Evolutionary conservation across 2,329 filamentous ascomycete species (phyloP).

Genomic region (Chaetomium strumarium): DNA sequence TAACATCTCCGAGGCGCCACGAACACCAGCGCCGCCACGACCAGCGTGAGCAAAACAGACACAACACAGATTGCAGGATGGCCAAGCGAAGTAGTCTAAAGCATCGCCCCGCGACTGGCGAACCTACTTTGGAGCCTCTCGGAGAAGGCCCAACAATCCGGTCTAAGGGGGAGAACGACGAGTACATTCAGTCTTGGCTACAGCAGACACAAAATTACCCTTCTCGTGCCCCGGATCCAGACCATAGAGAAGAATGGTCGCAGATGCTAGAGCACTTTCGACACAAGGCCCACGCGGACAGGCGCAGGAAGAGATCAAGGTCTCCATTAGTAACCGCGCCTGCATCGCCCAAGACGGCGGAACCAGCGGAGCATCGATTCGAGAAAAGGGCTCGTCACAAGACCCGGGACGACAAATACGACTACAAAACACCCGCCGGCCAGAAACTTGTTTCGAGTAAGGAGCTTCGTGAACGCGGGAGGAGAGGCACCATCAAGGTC

Average conservation of each 20-base stretch:
- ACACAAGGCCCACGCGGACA: background rate
- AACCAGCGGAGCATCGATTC: slow-evolving; percentile 29
- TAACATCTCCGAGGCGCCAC: background rate
- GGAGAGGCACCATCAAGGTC: background rate
- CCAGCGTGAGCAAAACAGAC: background rate
- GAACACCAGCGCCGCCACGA: background rate
- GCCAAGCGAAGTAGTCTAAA: background rate
- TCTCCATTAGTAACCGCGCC: slow-evolving; percentile 8
- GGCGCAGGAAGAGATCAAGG: slow-evolving; percentile 16
- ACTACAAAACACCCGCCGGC: slow-evolving; percentile 4
- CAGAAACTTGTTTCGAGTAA: background rate
- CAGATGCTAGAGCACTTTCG: background rate
- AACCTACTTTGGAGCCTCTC: background rate
- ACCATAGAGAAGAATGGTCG: background rate
- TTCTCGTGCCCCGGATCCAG: background rate
- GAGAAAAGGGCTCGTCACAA: slow-evolving; percentile 49
- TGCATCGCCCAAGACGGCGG: slow-evolving; percentile 19
- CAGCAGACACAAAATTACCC: slow-evolving; percentile 15
- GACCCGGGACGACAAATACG: slow-evolving; percentile 51
- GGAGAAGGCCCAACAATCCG: background rate
- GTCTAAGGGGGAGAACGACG: slow-evolving; percentile 7
- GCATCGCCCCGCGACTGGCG: background rate
- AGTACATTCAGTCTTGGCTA: slow-evolving; percentile 22
- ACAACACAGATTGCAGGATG: background rate
- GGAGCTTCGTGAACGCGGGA: background rate